Conservation (phyloP, 495 filamentous ascomycete genomes). For the Achaetomiella virescens region DNA sequence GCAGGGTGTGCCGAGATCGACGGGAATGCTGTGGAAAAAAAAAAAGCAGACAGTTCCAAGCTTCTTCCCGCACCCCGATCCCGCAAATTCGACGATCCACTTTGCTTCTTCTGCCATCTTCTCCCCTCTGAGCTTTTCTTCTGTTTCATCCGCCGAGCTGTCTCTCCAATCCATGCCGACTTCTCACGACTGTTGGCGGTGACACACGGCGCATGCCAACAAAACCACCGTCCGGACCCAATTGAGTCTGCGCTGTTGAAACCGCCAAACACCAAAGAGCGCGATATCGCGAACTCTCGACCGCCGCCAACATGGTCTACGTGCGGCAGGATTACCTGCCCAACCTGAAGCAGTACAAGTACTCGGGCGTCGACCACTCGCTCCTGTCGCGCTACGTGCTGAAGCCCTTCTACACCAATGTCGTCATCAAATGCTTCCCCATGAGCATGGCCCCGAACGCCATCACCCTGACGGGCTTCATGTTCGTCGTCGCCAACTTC, state of each 20-base stretch:
- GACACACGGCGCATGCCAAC: background rate
- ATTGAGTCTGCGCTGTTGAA: no score
- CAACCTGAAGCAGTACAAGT: slow-evolving; percentile 87
- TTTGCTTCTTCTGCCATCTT: slow-evolving; percentile 2
- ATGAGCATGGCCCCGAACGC: slow-evolving; percentile 85
- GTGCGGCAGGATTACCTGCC: slow-evolving; percentile 84
- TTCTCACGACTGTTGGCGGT: background rate
- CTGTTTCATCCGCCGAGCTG: background rate
- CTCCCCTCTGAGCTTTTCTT: background rate
- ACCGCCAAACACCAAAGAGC: background rate
- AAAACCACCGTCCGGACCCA: background rate
- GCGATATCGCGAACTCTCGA: background rate
- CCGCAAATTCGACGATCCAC: slow-evolving; percentile 6
- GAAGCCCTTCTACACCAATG: slow-evolving; percentile 95
- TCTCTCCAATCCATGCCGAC: background rate
- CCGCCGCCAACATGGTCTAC: slow-evolving; percentile 57
- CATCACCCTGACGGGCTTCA: slow-evolving; percentile 88
- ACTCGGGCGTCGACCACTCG: slow-evolving; percentile 84
- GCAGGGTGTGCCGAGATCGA: background rate
- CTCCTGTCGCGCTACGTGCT: slow-evolving; percentile 82
- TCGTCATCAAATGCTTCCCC: slow-evolving; percentile 89
- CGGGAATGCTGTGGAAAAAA: background rate
- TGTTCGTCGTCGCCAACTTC: slow-evolving; percentile 86
- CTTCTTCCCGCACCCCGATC: background rate
- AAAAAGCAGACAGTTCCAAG: background rate